These are phyloP conservation scores for Zymoseptoria crescenta DNA, from an alignment of 2,329 filamentous ascomycete genomes.

Conservation along the genomic window DNA sequence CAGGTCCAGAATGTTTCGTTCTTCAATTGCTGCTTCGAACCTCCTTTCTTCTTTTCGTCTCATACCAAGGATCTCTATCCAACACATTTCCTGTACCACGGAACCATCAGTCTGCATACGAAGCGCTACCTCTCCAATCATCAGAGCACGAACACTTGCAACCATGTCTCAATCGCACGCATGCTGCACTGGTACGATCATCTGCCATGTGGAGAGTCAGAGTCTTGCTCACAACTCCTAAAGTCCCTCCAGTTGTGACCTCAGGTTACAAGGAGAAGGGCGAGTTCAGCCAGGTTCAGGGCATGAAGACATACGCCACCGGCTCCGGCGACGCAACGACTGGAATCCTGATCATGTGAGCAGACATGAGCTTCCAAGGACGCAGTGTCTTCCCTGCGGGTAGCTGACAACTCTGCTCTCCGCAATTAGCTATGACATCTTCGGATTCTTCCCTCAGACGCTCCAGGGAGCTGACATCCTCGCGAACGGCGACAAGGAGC, in stretches of 20 bases:
- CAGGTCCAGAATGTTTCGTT: not conserved
- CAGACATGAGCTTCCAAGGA: not conserved
- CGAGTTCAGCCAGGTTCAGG: conserved; percentile 51
- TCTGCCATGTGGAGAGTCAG: not conserved
- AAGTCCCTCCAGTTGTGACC: conserved; percentile 37
- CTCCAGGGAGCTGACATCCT: conserved; percentile 58
- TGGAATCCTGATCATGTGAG: conserved; percentile 49
- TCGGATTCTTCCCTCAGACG: conserved; percentile 57
- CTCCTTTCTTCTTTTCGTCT: not conserved
- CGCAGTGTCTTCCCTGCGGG: not conserved
- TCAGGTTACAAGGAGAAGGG: conserved; percentile 51
- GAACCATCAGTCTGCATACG: not conserved
- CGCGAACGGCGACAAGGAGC: conserved; percentile 54
- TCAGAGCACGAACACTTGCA: conserved; percentile 6
- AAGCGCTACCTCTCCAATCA: not conserved
- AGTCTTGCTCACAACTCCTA: not conserved
- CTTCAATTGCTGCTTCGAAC: not conserved
- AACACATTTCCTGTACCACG: not conserved
- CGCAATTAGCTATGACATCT: conserved; percentile 44
- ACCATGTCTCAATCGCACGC: conserved; percentile 30
- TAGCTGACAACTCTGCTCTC: not conserved
- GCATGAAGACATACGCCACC: conserved; percentile 56
- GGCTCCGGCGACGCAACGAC: conserved; percentile 44
- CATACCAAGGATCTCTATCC: not conserved
- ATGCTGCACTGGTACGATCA: conserved; percentile 38